phyloP scores from a whole-genome alignment of 2,329 filamentous ascomycete species.

The Bipolaris cookei region DNA sequence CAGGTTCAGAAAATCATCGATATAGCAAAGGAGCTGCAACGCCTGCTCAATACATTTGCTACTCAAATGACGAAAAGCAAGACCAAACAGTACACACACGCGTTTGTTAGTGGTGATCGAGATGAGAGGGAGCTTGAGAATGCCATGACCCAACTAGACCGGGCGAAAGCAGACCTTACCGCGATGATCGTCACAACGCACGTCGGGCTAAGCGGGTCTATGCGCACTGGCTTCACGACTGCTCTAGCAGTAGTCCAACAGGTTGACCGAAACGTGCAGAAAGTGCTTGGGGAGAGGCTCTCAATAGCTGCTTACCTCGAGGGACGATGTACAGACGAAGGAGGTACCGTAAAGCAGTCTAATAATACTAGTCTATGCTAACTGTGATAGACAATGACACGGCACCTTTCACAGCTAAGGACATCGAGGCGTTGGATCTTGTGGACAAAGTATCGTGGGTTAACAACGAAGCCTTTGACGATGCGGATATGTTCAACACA shows the following conservation, averaged over 20 bases:
- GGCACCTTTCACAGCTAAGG: conserved; percentile 5
- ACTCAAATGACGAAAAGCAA: conserved; percentile 4
- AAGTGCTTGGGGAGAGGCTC: conserved; percentile 2
- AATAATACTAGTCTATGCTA: not conserved
- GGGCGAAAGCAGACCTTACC: conserved; percentile 5
- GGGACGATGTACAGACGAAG: conserved; percentile 1
- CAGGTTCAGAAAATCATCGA: conserved; percentile 4
- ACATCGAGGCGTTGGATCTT: not conserved
- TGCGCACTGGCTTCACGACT: conserved; percentile 4
- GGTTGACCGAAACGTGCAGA: conserved; percentile 6
- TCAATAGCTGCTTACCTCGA: conserved; percentile 9
- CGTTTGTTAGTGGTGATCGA: not conserved
- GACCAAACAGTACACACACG: conserved; percentile 10
- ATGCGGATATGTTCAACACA: conserved; percentile 7
- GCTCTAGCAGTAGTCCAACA: conserved; percentile 3
- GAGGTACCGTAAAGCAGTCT: not conserved
- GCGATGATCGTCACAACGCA: conserved; percentile 7
- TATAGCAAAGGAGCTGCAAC: conserved; percentile 10
- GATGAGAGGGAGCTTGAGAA: conserved; percentile 5
- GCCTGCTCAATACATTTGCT: conserved; percentile 10
- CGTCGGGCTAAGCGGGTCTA: conserved; percentile 5
- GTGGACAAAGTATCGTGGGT: conserved; percentile 11
- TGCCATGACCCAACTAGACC: conserved; percentile 2
- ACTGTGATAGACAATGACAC: conserved; percentile 1
- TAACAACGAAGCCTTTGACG: conserved; percentile 6